Conservation (phyloP, 2,329 filamentous ascomycete species). For the Monilinia polystroma region DNA sequence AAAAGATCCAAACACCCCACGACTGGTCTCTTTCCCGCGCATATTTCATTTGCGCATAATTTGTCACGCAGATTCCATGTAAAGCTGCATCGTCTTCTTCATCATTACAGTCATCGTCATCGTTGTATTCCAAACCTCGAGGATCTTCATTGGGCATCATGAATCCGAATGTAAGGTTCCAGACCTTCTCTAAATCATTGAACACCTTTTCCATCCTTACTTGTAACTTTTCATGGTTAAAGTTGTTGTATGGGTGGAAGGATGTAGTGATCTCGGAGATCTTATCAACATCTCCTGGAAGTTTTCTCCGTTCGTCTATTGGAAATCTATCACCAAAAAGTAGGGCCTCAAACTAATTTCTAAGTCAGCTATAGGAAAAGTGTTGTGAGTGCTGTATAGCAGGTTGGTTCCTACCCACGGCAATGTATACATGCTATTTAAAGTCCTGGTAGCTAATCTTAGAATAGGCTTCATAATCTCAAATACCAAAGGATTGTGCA, state of each 20-base stretch:
- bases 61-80: slow-evolving; percentile 18
- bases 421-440: slow-evolving; percentile 26
- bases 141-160: slow-evolving; percentile 25
- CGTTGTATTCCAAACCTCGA: not conserved
- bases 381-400: no score
- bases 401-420: slow-evolving; percentile 26
- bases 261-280: not conserved
- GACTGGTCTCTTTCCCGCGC: no score
- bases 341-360: not conserved
- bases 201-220: not conserved
- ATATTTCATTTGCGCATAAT: slow-evolving; percentile 22
- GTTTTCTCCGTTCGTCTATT: not conserved
- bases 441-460: slow-evolving; percentile 36
- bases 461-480: slow-evolving; percentile 27
- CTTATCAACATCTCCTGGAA: not conserved
- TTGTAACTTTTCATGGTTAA: not conserved
- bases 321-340: not conserved
- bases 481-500: slow-evolving; percentile 30
- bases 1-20: slow-evolving; percentile 24
- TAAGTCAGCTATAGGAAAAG: not conserved
- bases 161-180: slow-evolving; percentile 24
- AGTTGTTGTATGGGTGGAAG: not conserved
- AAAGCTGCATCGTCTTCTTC: not conserved
- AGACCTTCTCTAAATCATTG: not conserved
- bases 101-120: not conserved